A percentile compares a stretch with the other conserved stretches of the same genome.
phyloP scores from a whole-genome alignment of 768 basidiomycete species.

The Hortiboletus campestris region DNA sequence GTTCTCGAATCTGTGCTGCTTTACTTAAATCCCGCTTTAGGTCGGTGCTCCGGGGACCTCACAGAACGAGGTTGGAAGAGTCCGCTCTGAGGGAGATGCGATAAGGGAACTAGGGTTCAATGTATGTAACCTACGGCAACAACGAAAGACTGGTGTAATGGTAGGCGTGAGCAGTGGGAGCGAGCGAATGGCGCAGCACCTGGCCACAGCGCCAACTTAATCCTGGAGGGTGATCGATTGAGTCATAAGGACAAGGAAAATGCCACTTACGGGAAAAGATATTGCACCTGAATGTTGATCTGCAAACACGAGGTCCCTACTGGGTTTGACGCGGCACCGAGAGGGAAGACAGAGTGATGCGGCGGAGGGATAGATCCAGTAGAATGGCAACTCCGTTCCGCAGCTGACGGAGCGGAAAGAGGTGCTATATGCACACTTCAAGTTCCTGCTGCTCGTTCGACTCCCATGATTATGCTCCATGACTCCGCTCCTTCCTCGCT shows the following conservation, averaged over 20 bases:
- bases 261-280: background rate
- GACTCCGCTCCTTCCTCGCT: conserved; percentile 10
- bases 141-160: background rate
- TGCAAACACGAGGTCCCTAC: background rate
- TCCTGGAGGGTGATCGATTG: background rate
- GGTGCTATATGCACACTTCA: background rate
- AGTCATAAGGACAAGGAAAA: background rate
- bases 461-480: background rate
- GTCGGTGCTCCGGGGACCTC: background rate
- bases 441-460: background rate
- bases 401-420: background rate
- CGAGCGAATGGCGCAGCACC: background rate
- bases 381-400: background rate
- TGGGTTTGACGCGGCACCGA: background rate
- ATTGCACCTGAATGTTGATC: background rate
- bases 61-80: background rate
- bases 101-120: background rate
- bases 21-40: no score
- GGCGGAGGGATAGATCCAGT: background rate
- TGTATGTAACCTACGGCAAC: background rate
- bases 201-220: background rate
- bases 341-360: background rate
- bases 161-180: background rate
- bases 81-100: background rate
- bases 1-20: background rate